A percentile compares a stretch with the other conserved stretches of the same genome.
Evolutionary conservation across 192 early-diverging fungal genomes (phyloP).

Genomic region (Dispira simplex): DNA sequence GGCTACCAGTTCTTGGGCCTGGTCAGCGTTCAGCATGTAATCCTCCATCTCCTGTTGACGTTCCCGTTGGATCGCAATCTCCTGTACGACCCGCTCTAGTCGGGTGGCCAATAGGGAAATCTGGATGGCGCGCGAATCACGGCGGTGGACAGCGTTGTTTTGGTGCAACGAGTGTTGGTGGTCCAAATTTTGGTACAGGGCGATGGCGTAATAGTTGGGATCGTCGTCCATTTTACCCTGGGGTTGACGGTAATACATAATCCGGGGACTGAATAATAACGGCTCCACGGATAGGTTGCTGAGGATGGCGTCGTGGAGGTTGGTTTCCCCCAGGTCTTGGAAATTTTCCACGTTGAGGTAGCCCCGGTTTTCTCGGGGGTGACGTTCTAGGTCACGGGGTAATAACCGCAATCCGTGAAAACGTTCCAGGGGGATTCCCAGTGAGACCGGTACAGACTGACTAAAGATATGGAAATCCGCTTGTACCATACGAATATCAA

Average conservation of each 20-base stretch:
- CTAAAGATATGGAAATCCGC: constrained; percentile 17
- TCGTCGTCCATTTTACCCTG: not conserved
- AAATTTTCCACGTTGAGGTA: constrained; percentile 23
- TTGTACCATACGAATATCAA: constrained; percentile 29
- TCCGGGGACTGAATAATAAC: constrained; percentile 29
- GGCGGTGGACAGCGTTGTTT: not conserved
- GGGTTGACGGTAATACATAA: constrained; percentile 31
- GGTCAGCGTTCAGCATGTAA: constrained; percentile 6
- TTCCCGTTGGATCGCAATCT: constrained; percentile 1
- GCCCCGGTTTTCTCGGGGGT: constrained; percentile 16
- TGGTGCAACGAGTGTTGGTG: not conserved
- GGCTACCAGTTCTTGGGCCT: constrained; percentile 1
- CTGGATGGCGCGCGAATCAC: constrained; percentile 5
- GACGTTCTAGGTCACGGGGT: constrained; percentile 12
- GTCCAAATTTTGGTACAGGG: constrained; percentile 9
- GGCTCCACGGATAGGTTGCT: constrained; percentile 22
- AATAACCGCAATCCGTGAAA: constrained; percentile 20
- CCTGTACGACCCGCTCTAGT: not conserved
- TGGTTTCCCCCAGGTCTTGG: constrained; percentile 25
- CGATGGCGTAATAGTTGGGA: constrained; percentile 4
- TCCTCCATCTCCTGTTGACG: constrained; percentile 6
- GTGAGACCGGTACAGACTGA: constrained; percentile 11
- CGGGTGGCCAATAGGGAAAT: not conserved
- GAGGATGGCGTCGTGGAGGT: constrained; percentile 23
- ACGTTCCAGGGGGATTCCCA: not conserved